Evolutionary conservation across 2,329 filamentous ascomycete genomes (phyloP).

Genomic region (Aspergillus ochraceus): DNA sequence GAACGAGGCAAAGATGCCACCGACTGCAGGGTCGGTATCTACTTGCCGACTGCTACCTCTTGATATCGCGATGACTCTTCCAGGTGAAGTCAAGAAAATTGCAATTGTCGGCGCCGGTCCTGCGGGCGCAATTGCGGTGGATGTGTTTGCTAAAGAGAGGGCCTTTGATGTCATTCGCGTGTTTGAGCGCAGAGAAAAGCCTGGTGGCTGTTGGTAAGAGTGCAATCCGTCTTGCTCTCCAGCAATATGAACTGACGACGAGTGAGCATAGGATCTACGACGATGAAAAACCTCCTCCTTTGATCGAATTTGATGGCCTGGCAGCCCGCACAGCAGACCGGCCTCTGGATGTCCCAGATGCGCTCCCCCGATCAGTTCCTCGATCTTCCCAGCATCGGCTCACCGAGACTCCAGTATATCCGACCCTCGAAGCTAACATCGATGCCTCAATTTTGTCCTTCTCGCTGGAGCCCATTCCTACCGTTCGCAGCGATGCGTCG

Average conservation of each 20-base stretch:
- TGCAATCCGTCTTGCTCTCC: not conserved
- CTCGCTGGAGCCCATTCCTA: slow-evolving; percentile 53
- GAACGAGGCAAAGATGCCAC: too few relatives aligned
- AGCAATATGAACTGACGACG: not conserved
- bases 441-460: slow-evolving; percentile 58
- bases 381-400: slow-evolving; percentile 47
- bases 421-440: slow-evolving; percentile 62
- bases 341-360: slow-evolving; percentile 44
- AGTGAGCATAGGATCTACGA: not conserved
- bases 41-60: not conserved
- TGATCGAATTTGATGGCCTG: slow-evolving; percentile 46
- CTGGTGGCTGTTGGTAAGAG: slow-evolving; percentile 45
- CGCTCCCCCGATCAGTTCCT: slow-evolving; percentile 46
- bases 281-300: slow-evolving; percentile 29
- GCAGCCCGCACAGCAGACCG: slow-evolving; percentile 50
- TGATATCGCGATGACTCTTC: not conserved
- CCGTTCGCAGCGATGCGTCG: slow-evolving; percentile 35
- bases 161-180: slow-evolving; percentile 58
- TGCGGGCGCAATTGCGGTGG: slow-evolving; percentile 32
- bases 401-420: slow-evolving; percentile 57
- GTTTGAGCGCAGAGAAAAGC: slow-evolving; percentile 56
- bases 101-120: slow-evolving; percentile 3
- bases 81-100: not conserved
- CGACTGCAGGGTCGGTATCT: too few relatives aligned
- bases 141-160: slow-evolving; percentile 57